Evolutionary conservation across 1,284 basidiomycete species (phyloP).

Genomic region (Cutaneotrichosporon cavernicola): DNA sequence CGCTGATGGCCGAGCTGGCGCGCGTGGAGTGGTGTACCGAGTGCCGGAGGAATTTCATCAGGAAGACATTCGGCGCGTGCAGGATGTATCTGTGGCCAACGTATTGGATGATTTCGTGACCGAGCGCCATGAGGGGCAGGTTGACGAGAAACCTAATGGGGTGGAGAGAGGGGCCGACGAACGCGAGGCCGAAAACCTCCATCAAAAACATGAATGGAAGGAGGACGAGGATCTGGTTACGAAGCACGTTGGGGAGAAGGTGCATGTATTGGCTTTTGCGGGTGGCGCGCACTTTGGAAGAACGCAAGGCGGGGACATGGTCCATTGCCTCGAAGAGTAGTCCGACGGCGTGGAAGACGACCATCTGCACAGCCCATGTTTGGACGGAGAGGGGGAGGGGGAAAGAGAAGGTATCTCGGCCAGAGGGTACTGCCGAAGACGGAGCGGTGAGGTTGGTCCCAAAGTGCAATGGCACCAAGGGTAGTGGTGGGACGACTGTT

Average conservation of each 20-base stretch:
- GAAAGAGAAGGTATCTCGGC: not conserved
- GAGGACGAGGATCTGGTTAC: constrained; percentile 2
- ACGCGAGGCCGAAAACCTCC: not conserved
- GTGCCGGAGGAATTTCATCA: constrained; percentile 6
- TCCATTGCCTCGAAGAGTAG: not conserved
- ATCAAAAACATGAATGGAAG: constrained; percentile 1
- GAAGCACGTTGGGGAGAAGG: not conserved
- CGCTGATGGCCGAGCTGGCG: constrained; percentile 2
- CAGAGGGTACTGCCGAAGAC: not conserved
- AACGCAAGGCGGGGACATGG: not conserved
- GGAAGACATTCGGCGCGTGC: constrained; percentile 3
- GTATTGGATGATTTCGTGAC: constrained; percentile 4
- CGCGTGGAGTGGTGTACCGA: constrained; percentile 2
- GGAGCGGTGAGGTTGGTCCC: not conserved
- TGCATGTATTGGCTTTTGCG: constrained; percentile 4
- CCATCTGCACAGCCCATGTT: constrained; percentile 4
- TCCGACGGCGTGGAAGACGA: constrained; percentile 2
- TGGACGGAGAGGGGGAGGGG: not conserved
- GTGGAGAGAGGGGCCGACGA: not conserved
- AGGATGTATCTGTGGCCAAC: constrained; percentile 4
- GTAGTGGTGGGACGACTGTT: not conserved
- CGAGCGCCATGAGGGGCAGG: constrained; percentile 3
- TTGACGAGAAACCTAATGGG: not conserved
- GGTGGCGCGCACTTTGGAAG: not conserved
- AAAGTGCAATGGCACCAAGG: not conserved